Conservation (phyloP, 306 rosid species). For the Prunus armeniaca region DNA sequence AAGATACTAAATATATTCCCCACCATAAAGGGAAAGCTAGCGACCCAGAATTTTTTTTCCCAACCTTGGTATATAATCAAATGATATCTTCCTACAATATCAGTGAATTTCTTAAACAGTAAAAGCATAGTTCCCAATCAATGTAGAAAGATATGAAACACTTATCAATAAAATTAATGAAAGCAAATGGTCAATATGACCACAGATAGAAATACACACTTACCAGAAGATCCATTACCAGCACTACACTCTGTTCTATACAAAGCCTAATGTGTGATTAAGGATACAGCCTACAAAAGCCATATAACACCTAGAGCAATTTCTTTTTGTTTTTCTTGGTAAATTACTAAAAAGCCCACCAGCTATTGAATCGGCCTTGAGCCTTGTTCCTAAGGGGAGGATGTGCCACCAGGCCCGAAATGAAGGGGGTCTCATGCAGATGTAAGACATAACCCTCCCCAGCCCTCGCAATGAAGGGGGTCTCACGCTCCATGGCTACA, state of each 20-base stretch:
- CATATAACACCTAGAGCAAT: constrained; percentile 7
- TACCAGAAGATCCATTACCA: neutral
- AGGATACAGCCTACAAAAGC: neutral
- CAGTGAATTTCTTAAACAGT: neutral
- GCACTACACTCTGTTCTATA: neutral
- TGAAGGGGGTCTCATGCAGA: neutral
- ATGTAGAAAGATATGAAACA: neutral
- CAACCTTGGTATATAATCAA: neutral
- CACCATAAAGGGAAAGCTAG: neutral
- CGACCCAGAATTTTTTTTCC: neutral
- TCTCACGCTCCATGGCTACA: neutral
- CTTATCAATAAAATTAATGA: neutral
- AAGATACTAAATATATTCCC: constrained; percentile 4
- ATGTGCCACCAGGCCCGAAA: neutral
- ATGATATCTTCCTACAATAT: neutral
- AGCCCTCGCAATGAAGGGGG: neutral
- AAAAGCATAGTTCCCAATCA: neutral
- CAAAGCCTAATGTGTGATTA: neutral
- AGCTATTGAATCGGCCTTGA: neutral
- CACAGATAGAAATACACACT: neutral
- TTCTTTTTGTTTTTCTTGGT: neutral
- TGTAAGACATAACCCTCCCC: neutral
- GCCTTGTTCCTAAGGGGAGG: neutral
- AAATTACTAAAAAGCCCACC: neutral
- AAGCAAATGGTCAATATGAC: neutral